phyloP scores from a whole-genome alignment of 345 rosid species.

The Citrus mangshanensis region DNA sequence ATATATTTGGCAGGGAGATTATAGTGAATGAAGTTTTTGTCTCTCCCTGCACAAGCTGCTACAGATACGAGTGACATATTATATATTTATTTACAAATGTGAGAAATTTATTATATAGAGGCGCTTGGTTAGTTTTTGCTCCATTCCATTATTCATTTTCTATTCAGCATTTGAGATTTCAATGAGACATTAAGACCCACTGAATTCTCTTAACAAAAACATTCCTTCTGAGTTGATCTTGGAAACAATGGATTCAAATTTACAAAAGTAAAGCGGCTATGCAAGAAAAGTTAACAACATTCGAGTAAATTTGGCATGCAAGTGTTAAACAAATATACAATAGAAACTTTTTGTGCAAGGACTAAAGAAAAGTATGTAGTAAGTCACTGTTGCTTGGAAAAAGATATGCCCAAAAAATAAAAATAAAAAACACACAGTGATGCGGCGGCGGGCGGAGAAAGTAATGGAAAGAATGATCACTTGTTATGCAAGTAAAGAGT shows the following conservation, averaged over 20 bases:
- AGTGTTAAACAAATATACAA: too few species aligned
- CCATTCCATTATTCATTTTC: not conserved
- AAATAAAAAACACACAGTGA: not conserved
- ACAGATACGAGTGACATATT: not conserved
- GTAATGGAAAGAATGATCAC: not conserved
- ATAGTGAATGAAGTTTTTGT: not conserved
- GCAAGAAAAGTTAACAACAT: too few species aligned
- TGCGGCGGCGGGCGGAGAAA: not conserved
- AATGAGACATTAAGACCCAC: not conserved
- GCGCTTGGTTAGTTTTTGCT: not conserved
- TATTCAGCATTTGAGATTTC: not conserved
- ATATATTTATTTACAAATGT: not conserved
- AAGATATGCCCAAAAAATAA: too few species aligned
- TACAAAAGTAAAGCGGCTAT: too few species aligned
- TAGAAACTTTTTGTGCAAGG: too few species aligned
- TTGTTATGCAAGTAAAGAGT: conserved; percentile 23
- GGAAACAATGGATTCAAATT: not conserved
- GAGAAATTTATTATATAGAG: not conserved
- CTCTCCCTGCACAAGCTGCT: not conserved
- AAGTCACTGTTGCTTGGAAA: not conserved
- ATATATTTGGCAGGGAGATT: not conserved
- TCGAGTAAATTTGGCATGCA: too few species aligned
- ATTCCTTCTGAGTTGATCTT: not conserved
- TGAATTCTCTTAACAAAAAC: not conserved
- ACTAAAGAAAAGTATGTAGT: too few species aligned